Conservation (phyloP, 805 yeast species). For the Saturnispora saitoi region DNA sequence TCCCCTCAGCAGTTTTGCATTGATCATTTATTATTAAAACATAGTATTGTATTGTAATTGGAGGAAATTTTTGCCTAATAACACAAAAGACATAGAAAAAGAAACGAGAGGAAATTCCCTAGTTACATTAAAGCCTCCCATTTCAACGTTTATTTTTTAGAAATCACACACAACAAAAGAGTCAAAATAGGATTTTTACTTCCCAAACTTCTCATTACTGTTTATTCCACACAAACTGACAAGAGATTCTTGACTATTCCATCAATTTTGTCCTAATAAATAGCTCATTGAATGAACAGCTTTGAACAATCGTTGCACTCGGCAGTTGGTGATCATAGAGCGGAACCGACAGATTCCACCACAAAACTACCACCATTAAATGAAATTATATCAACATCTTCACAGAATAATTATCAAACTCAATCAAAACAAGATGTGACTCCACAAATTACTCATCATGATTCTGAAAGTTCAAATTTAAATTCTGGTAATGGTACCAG, state of each 20-base stretch:
- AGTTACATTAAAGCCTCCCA: background rate
- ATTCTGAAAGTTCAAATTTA: background rate
- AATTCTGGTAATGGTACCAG: background rate
- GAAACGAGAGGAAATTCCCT: background rate
- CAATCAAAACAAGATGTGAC: background rate
- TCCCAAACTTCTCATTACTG: no score
- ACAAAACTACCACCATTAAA: conserved; percentile 5
- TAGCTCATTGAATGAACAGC: background rate
- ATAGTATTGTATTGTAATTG: no score
- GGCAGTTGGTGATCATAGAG: background rate
- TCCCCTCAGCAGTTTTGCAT: no score
- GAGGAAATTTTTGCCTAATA: no score
- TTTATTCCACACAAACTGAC: background rate
- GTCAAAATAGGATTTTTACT: no score
- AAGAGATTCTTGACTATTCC: background rate
- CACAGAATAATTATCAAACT: background rate
- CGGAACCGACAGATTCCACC: background rate
- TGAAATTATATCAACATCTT: background rate
- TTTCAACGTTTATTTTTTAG: background rate
- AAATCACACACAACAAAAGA: no score
- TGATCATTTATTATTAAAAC: no score
- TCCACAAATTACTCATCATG: background rate
- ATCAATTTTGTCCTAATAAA: background rate
- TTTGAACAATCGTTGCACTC: background rate
- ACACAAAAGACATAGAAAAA: no score